These are phyloP conservation scores for Plectosphaerella sp. DNA, from an alignment of 2,329 filamentous ascomycete species.

Conservation along the genomic window DNA sequence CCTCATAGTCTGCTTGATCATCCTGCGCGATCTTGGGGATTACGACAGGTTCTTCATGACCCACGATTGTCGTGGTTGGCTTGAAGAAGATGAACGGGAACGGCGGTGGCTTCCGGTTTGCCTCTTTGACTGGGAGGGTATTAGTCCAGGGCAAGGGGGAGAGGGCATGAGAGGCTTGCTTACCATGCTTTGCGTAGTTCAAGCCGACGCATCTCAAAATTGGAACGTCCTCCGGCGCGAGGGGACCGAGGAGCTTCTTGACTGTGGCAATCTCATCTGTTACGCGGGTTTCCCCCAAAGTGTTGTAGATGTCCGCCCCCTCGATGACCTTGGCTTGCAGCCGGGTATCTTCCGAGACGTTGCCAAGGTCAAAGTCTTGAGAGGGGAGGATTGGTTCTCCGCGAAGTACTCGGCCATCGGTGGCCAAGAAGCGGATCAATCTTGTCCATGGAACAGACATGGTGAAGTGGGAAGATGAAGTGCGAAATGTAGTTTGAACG, in stretches of 20 bases:
- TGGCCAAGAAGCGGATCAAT: constrained; percentile 49
- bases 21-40: constrained; percentile 45
- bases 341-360: constrained; percentile 37
- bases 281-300: constrained; percentile 38
- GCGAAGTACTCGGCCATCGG: constrained; percentile 42
- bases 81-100: constrained; percentile 49
- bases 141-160: neutral
- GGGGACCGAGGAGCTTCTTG: constrained; percentile 46
- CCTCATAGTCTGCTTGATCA: constrained; percentile 43
- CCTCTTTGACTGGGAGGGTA: constrained; percentile 39
- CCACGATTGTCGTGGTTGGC: constrained; percentile 31
- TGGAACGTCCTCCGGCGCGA: constrained; percentile 45
- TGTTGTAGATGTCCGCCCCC: constrained; percentile 45
- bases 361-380: constrained; percentile 42
- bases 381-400: constrained; percentile 47
- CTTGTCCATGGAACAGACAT: constrained; percentile 40
- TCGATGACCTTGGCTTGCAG: constrained; percentile 48
- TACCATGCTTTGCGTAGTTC: constrained; percentile 55
- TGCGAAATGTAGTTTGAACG: neutral
- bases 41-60: constrained; percentile 29
- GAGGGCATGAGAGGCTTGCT: constrained; percentile 3
- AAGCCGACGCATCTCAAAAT: constrained; percentile 55
- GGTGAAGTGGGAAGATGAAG: neutral
- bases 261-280: constrained; percentile 51
- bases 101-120: constrained; percentile 42